Conservation (phyloP, 2,329 filamentous ascomycete species). For the Sporothrix globosa region DNA sequence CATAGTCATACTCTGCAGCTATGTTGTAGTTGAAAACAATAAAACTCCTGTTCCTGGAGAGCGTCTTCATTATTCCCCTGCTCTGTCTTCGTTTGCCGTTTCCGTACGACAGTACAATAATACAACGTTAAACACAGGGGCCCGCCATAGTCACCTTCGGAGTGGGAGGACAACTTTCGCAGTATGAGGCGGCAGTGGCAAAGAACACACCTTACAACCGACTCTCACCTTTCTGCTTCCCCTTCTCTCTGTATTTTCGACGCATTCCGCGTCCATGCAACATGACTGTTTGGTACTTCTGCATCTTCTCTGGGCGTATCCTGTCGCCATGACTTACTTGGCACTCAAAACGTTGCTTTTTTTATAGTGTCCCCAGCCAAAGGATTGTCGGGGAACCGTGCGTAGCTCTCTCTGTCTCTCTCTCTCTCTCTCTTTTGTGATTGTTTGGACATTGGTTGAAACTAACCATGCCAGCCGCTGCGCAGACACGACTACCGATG, state of each 20-base stretch:
- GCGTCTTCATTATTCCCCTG: neutral
- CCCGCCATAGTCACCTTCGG: constrained; percentile 8
- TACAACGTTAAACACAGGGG: constrained; percentile 15
- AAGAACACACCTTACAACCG: neutral
- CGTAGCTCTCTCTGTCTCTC: too few relatives aligned
- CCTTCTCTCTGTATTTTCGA: neutral
- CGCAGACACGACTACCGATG: too few relatives aligned
- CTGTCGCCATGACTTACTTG: neutral
- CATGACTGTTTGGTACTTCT: constrained; percentile 15
- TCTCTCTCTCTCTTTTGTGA: too few relatives aligned
- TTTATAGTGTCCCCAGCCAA: too few relatives aligned
- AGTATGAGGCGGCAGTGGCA: neutral
- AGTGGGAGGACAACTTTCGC: neutral
- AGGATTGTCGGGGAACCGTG: too few relatives aligned
- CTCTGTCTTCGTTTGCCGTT: neutral
- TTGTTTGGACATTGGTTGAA: too few relatives aligned
- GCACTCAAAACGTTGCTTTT: too few relatives aligned
- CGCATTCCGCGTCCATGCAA: neutral
- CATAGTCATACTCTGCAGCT: too few relatives aligned
- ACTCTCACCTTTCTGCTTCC: neutral
- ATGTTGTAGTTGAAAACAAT: too few relatives aligned
- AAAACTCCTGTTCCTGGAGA: neutral
- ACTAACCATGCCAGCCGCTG: too few relatives aligned
- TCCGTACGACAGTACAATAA: neutral
- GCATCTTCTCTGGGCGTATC: neutral